Conservation (phyloP, 2,329 filamentous ascomycete species). For the Stemphylium beticola region DNA sequence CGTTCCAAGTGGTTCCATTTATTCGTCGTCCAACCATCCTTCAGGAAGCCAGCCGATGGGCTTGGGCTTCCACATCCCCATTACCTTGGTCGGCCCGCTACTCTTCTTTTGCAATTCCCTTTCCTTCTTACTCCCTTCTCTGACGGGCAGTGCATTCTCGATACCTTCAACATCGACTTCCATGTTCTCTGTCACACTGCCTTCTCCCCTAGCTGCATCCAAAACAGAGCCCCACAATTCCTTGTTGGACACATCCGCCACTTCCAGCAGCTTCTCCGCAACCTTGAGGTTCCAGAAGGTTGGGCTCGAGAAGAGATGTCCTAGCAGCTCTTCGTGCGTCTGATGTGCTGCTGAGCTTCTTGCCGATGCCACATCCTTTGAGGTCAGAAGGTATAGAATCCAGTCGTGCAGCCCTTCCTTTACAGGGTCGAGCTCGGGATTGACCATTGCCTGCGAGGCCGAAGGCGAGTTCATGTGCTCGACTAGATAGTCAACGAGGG, state of each 20-base stretch:
- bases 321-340: constrained; percentile 19
- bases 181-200: background rate
- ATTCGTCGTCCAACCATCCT: constrained; percentile 36
- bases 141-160: background rate
- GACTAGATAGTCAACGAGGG: constrained; percentile 49
- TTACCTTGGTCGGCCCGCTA: constrained; percentile 37
- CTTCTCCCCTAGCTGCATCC: constrained; percentile 33
- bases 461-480: constrained; percentile 37
- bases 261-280: constrained; percentile 41
- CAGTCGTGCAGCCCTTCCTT: constrained; percentile 57
- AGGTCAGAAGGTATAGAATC: constrained; percentile 56
- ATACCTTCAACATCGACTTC: constrained; percentile 15
- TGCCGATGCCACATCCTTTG: constrained; percentile 45
- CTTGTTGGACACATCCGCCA: constrained; percentile 17
- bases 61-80: constrained; percentile 41
- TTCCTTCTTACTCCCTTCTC: constrained; percentile 1
- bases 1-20: background rate
- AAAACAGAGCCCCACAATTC: constrained; percentile 36
- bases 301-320: constrained; percentile 45
- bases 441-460: background rate
- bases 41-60: constrained; percentile 40
- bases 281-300: constrained; percentile 48
- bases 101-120: constrained; percentile 14
- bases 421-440: constrained; percentile 34
- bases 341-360: constrained; percentile 6